Evolutionary conservation across 768 basidiomycete genomes (phyloP), one percentile per base, ranked within the genome.

Genomic region (Suillus lakei): DNA sequence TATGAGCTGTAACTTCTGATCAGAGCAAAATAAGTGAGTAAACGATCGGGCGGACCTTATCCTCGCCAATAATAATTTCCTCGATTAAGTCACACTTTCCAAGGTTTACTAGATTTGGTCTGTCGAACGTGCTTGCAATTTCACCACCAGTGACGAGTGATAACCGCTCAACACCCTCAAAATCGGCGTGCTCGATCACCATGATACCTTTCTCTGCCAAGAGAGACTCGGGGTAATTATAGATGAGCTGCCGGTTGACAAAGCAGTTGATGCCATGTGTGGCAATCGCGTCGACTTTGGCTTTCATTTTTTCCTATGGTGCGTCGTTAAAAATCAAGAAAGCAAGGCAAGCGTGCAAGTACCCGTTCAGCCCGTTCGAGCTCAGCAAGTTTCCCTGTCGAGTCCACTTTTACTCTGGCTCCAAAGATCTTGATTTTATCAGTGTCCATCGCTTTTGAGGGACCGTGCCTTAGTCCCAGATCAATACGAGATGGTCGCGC

Each of bases 341-440:
- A 43, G 53, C 56, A 51, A 63, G 43, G 36, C 41, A 39, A 7
- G 13, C 23, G 44, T 34, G 46, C 44, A 78, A 85, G 36, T 70
- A 91, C 93, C 72, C 90, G 85, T 79, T 99, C 98, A 7, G 98
- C 98, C 13, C 96, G 91, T 78, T 99, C 98, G 21, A 99, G 89
- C 78, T 99, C 98, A 9, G 98, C 98, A 8, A 99, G 88, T 81
- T 99, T 98, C 61, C 96, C 93, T 3, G 98, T 97, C 54, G 93
- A 85, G 72, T 98, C 97, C 7, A 99, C 98, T 79, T 96, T 95
- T 67, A 99, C 90, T 43, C 95, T 86, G 0, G 98, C 97, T 50
- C 98, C 98, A 67, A 99, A 99, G 66, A 99, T 91, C 81, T 99
- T 99, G 84, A 99, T 98, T 79, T 99, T 99, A 81, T 99, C 98